A percentile compares a stretch with the other conserved stretches of the same genome.
These are phyloP conservation scores for Mrakia hoshinonis DNA, from an alignment of 768 basidiomycete species.

Conservation along the genomic window DNA sequence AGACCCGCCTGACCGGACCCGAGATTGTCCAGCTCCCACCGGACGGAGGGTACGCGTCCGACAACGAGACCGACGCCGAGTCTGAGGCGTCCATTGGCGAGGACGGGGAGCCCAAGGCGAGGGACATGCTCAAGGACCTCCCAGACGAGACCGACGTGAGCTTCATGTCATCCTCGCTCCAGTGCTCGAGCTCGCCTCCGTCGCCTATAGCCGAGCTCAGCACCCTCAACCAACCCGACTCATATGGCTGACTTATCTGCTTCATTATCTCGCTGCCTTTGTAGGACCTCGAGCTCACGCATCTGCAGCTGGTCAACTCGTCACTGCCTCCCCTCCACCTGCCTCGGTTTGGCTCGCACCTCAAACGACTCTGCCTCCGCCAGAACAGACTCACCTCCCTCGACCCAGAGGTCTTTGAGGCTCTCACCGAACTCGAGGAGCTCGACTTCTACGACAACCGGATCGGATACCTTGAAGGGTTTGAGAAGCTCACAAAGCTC, in stretches of 20 bases:
- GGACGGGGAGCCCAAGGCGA: conserved; percentile 11
- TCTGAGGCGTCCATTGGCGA: conserved; percentile 12
- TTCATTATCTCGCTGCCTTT: background rate
- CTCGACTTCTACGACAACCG: conserved; percentile 95
- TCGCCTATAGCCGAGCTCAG: too few species aligned
- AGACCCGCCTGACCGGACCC: conserved; percentile 24
- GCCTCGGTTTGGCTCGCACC: conserved; percentile 57
- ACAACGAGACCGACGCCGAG: conserved; percentile 6
- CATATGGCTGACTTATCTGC: background rate
- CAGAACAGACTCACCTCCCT: conserved; percentile 72
- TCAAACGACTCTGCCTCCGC: conserved; percentile 70
- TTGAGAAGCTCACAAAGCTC: conserved; percentile 47
- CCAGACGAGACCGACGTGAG: conserved; percentile 26
- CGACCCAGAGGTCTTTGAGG: conserved; percentile 61
- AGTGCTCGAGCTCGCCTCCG: background rate
- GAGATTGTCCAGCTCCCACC: conserved; percentile 29
- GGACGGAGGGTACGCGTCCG: conserved; percentile 8
- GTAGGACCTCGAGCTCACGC: conserved; percentile 80
- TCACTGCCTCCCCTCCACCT: conserved; percentile 50
- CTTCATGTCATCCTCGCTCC: background rate
- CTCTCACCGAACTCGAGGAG: conserved; percentile 66
- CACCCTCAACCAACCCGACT: background rate
- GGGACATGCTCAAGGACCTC: conserved; percentile 18
- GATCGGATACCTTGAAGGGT: conserved; percentile 60
- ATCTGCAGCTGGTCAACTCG: conserved; percentile 59